phyloP scores from a whole-genome alignment of 176 grass and related monocot genomes.

The Musa beccarii region DNA sequence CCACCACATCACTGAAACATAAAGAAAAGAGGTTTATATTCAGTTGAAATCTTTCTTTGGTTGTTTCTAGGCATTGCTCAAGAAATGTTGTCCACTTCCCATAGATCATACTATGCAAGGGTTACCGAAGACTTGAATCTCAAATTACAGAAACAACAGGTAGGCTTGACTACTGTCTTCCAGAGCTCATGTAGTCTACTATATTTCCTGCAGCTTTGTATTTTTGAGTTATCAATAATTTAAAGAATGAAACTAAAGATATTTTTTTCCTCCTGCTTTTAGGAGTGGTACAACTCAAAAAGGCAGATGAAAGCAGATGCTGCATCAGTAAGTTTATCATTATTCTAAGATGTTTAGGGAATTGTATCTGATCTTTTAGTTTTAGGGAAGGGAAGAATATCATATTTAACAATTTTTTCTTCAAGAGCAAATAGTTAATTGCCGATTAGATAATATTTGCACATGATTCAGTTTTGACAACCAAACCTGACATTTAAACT shows the following conservation, averaged over 20 bases:
- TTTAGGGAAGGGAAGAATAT: neutral
- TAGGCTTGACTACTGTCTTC: slow-evolving; percentile 10
- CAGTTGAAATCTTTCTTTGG: neutral
- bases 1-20: slow-evolving; percentile 32
- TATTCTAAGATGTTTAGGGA: slow-evolving; percentile 5
- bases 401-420: too few relatives aligned
- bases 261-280: slow-evolving; percentile 6
- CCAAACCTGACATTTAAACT: too few relatives aligned
- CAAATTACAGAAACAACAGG: slow-evolving; percentile 55
- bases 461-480: too few relatives aligned
- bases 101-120: slow-evolving; percentile 54
- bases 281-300: slow-evolving; percentile 43
- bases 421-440: neutral
- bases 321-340: slow-evolving; percentile 34
- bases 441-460: neutral
- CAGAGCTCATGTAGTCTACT: slow-evolving; percentile 4
- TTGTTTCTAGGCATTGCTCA: neutral
- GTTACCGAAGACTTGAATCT: slow-evolving; percentile 35
- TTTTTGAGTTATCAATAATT: neutral
- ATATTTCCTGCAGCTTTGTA: neutral
- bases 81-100: neutral
- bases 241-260: neutral
- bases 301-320: slow-evolving; percentile 20
- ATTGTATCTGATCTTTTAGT: neutral
- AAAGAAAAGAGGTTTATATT: slow-evolving; percentile 48